phyloP scores from a whole-genome alignment of 441 rosid genomes.

The Codiaeum variegatum region DNA sequence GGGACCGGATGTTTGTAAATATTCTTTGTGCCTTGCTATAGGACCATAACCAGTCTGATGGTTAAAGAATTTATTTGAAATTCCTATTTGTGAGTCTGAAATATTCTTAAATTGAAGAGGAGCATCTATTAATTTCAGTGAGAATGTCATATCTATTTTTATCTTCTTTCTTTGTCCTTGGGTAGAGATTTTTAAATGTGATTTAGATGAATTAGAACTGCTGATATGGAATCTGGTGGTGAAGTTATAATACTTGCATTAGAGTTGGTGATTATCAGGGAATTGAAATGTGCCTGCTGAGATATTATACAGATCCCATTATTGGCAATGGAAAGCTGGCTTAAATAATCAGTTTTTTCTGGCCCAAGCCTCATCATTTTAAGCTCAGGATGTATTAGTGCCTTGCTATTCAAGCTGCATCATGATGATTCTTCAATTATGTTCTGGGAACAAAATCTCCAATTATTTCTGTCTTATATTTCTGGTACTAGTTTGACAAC shows the following conservation, averaged over 20 bases:
- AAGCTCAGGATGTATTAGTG: background rate
- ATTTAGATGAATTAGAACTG: background rate
- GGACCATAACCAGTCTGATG: background rate
- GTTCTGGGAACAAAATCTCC: background rate
- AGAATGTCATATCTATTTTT: background rate
- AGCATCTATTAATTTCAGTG: background rate
- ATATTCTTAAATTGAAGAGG: conserved; percentile 1
- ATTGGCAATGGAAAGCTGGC: too few relatives aligned
- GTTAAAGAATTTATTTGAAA: background rate
- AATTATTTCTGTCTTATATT: background rate
- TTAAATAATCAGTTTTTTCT: background rate
- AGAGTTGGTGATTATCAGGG: background rate
- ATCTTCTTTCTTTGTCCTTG: background rate
- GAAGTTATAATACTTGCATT: background rate
- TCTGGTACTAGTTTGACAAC: background rate
- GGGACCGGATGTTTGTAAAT: background rate
- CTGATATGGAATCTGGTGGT: background rate
- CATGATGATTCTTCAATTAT: background rate
- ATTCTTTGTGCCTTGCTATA: background rate
- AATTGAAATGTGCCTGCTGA: background rate
- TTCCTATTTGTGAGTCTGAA: background rate
- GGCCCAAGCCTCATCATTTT: background rate
- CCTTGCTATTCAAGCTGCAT: background rate
- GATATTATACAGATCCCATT: too few relatives aligned
- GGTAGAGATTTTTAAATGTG: background rate